phyloP scores from a whole-genome alignment of 139 green algal genomes.

The Auxenochlorella pyrenoidosa region DNA sequence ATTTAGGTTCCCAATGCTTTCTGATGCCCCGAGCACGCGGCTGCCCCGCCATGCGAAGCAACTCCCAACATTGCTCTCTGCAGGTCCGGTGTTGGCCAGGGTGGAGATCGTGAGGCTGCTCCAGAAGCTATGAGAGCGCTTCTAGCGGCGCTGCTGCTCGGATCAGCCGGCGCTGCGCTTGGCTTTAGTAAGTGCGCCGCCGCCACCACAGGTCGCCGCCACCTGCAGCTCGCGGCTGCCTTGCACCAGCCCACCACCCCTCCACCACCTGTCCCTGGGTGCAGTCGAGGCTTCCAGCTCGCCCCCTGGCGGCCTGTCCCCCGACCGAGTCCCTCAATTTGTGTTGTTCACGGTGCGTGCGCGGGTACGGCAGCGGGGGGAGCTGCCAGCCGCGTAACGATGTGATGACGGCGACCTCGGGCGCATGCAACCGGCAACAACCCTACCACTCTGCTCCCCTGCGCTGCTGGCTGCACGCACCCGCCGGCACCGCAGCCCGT shows the following conservation, averaged over 20 bases:
- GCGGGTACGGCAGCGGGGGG: neutral
- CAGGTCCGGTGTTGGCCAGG: neutral
- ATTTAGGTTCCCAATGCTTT: no score
- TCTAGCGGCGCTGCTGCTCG: neutral
- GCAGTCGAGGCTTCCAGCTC: neutral
- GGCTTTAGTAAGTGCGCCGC: neutral
- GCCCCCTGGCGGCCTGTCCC: neutral
- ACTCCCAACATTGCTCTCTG: neutral
- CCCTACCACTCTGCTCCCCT: neutral
- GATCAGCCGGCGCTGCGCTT: neutral
- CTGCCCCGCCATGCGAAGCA: no score
- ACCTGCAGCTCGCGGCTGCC: neutral
- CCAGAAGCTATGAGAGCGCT: neutral
- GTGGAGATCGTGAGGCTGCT: neutral
- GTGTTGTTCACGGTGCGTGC: constrained; percentile 2
- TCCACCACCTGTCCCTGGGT: neutral
- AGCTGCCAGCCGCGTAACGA: neutral
- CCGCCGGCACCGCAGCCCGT: neutral
- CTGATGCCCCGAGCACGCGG: no score
- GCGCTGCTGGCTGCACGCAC: neutral
- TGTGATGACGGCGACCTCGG: no score
- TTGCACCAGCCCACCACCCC: neutral
- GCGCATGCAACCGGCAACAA: no score
- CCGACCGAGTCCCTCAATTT: neutral
- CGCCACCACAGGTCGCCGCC: neutral